phyloP scores from a whole-genome alignment of 768 basidiomycete genomes.

The Pulveroboletus sp. region DNA sequence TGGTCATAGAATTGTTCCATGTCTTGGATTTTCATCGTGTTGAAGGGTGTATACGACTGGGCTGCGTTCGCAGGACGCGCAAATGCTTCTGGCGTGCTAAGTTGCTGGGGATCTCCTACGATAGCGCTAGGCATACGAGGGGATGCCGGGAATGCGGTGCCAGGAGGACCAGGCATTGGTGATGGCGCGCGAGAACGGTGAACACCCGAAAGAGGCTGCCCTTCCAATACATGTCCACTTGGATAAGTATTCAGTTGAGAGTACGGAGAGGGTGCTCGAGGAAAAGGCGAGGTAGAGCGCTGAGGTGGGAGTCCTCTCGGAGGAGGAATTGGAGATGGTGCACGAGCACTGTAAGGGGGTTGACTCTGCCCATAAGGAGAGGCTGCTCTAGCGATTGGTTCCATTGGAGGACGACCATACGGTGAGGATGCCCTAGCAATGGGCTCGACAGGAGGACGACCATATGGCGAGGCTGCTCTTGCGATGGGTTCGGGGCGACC shows the following conservation, averaged over 20 bases:
- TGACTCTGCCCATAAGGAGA: constrained; percentile 30
- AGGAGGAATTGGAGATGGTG: constrained; percentile 30
- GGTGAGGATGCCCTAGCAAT: constrained; percentile 35
- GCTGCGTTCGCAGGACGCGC: constrained; percentile 67
- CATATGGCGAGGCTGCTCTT: constrained; percentile 30
- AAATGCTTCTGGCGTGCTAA: constrained; percentile 70
- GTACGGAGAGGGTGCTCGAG: constrained; percentile 30
- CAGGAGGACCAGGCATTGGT: constrained; percentile 48
- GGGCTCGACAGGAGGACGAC: constrained; percentile 36
- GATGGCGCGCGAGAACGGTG: constrained; percentile 47
- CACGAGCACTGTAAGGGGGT: constrained; percentile 26
- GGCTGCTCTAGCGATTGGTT: constrained; percentile 38
- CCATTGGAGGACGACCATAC: constrained; percentile 35
- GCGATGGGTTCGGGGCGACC: constrained; percentile 25
- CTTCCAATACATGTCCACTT: constrained; percentile 54
- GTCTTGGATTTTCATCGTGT: constrained; percentile 66
- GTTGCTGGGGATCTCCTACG: constrained; percentile 32
- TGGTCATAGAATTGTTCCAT: constrained; percentile 72
- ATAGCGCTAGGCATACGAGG: constrained; percentile 25
- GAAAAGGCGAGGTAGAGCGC: constrained; percentile 32
- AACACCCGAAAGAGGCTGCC: constrained; percentile 48
- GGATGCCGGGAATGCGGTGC: constrained; percentile 25
- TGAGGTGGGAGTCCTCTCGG: constrained; percentile 12
- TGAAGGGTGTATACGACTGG: constrained; percentile 67
- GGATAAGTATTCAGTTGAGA: constrained; percentile 42